Base-by-base conservation (phyloP, 108 stramenopile species). In the Skeletonema costatum region DNA sequence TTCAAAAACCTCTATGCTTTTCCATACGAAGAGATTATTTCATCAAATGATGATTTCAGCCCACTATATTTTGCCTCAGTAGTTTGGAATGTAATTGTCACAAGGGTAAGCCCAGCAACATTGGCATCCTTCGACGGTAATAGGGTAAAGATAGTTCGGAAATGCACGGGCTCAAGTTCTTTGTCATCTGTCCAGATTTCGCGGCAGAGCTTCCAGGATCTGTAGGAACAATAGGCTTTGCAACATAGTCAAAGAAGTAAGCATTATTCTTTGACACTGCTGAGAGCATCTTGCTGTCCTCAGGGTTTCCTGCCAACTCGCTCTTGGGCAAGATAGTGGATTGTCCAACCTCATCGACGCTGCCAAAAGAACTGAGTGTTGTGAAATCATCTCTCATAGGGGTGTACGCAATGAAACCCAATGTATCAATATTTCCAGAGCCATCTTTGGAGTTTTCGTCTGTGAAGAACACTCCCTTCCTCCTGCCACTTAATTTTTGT, bases 301-400 rank as follows among this genome's bases (percentile, higher is more conserved):
- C 83, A 1, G 80, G 65, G 9, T 50, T 32, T 9, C 90, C 91
- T 2, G 78, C 84, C 36, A 96, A 58, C 32, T 81, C 75, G 13
- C 85, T 80, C 75, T 96, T 96, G 42, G 95, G 95, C 17, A 96
- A 62, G 56, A 96, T 96, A 8, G 92, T 93, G 39, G 83, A 71
- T 72, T 90, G 89, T 9, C 82, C 95, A 0, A 95, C 94, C 51
- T 89, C 69, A 70, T 90, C 91, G 6, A 89, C 88, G 19, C 68
- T 64, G 44, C 95, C 95, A 66, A 96, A 96, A 13, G 84, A 86
- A 4, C 77, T 68, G 1, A 96, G 69, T 4, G 84, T 79, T 21
- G 92, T 93, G 75, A 89, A 96, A 65, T 96, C 95, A 63, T 89
- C 88, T 19, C 92, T 78, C 10, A 93, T 80, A 19, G 95, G 95